Evolutionary conservation across 495 filamentous ascomycete genomes (phyloP), one percentile per base, ranked within the genome.

Genomic region (Aspergillus asperescens): DNA sequence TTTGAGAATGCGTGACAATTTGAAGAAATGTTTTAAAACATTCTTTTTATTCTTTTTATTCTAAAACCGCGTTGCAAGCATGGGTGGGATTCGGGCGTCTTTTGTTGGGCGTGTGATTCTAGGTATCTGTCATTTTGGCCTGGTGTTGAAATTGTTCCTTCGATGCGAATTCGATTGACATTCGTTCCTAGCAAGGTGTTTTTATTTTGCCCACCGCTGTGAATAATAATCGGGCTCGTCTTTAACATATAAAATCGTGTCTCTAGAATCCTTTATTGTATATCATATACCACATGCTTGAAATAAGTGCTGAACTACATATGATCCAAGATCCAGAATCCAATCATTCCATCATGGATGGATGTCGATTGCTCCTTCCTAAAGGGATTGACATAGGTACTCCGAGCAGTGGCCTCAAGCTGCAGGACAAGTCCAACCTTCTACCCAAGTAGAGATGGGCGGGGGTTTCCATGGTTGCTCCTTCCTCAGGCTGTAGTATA

Each of bases 101-200:
- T 43, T 43, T 5, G 19, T 49, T 48, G 35, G 69, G 64, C 66
- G 60, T 54, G 60, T 57, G 64, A 59, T 57, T 16, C 32, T 35
- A 31, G 7, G 5, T 35, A n/a, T 35, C 13, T 32, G 29, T 16
- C 13, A 63, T 68, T 61, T 37, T 61, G 62, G 62, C 64, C 64
- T 65, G 48, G 40, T 43, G 35, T 52, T 44, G 1, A 28, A 35
- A 35, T 50, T 50, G 23, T 50, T 50, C 20, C 13, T 25, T 27
- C 5, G 23, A 43, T 42, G 8, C 19, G 18, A 2, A 4, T 18
- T 24, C 18, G n/a, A 22, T 48, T 10, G 40, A 24, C 53, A 18
- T 25, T 60, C 53, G 45, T 56, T 60, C 53, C 52, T 29, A 5
- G 32, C 32, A n/a, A 35, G 32, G 34, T 25, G 5, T 29, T 47